A percentile compares a stretch with the other conserved stretches of the same genome.
phyloP scores from a whole-genome alignment of 805 yeast genomes.

The Yarrowia sp. region DNA sequence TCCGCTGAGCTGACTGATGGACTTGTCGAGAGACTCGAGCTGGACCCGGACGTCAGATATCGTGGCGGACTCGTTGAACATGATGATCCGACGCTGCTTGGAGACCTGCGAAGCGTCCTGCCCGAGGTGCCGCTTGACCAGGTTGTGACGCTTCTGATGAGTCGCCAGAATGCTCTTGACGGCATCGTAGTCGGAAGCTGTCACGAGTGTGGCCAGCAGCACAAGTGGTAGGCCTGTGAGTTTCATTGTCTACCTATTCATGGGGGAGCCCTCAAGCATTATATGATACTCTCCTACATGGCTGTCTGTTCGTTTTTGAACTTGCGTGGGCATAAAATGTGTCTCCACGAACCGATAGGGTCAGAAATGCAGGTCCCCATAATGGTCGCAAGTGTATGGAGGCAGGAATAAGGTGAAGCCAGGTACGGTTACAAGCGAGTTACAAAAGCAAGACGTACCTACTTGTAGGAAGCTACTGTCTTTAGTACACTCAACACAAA shows the following conservation, averaged over 20 bases:
- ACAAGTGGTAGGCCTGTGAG: neutral
- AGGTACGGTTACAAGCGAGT: no score
- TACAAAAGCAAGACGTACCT: neutral
- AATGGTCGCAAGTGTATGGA: neutral
- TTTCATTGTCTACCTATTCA: neutral
- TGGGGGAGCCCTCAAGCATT: neutral
- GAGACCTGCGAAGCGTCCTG: neutral
- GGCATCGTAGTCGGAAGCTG: conserved; percentile 17
- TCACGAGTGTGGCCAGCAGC: conserved; percentile 9
- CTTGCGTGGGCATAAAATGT: neutral
- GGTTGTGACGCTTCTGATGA: neutral
- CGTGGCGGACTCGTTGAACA: conserved; percentile 11
- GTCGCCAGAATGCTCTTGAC: conserved; percentile 13
- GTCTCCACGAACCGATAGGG: neutral
- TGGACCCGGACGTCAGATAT: conserved; percentile 6
- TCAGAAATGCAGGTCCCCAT: neutral
- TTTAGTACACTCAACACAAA: no score
- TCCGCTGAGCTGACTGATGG: neutral
- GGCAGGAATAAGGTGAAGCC: neutral
- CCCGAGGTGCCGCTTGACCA: conserved; percentile 6
- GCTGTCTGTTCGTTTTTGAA: neutral
- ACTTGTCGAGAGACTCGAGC: conserved; percentile 10
- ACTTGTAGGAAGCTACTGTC: no score
- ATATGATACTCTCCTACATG: neutral
- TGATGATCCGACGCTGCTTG: conserved; percentile 8